phyloP scores from a whole-genome alignment of 1,284 basidiomycete genomes.

The Irpex sp. region DNA sequence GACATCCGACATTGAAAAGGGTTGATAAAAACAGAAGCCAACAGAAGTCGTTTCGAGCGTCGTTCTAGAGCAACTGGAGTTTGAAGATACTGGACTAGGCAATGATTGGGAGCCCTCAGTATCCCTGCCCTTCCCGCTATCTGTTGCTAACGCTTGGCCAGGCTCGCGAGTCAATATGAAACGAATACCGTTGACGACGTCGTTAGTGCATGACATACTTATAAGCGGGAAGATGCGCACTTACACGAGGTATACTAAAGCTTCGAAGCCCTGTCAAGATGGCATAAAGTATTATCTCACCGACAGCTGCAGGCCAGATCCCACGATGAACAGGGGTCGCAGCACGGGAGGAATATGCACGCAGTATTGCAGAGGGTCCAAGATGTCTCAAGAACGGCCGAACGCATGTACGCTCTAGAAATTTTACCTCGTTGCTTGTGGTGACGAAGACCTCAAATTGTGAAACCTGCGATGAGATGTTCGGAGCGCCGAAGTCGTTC shows the following conservation, averaged over 20 bases:
- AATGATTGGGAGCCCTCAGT: too few species aligned
- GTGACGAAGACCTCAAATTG: not conserved
- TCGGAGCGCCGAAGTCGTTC: not conserved
- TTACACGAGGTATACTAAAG: not conserved
- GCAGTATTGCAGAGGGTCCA: not conserved
- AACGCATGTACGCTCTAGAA: not conserved
- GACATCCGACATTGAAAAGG: too few species aligned
- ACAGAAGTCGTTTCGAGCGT: too few species aligned
- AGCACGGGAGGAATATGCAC: not conserved
- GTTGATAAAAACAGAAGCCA: too few species aligned
- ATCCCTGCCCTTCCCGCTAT: too few species aligned
- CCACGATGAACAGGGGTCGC: not conserved
- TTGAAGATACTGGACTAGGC: too few species aligned
- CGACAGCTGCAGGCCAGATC: not conserved
- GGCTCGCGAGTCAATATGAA: not conserved
- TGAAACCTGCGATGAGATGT: not conserved
- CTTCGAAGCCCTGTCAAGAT: not conserved
- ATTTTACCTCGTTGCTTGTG: not conserved
- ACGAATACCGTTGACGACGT: not conserved
- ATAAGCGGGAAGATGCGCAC: not conserved
- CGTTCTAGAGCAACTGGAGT: too few species aligned
- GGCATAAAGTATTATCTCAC: not conserved
- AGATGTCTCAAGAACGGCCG: not conserved
- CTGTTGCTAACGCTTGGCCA: not conserved
- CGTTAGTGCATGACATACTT: not conserved